Base-by-base conservation (phyloP, 108 stramenopile species). In the Nitzschia sp. region DNA sequence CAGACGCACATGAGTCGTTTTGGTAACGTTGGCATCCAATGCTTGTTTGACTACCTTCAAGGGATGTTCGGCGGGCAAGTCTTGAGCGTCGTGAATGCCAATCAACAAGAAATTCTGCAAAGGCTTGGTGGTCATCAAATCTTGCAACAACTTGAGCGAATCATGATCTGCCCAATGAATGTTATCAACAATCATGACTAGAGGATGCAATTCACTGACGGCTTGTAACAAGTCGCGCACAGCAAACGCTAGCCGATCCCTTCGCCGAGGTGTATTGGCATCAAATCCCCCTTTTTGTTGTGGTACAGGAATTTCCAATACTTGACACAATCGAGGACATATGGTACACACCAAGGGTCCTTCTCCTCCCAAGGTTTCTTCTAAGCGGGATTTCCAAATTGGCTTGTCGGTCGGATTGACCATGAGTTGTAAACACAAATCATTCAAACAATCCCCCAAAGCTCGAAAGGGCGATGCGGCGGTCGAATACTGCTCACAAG, bases 291-390 rank as follows among this genome's bases (percentile, higher is more conserved):
- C n/a, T 15, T 45, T 45, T 35, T 30, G 53, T 21, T 58, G 46
- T 19, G 48, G 29, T 17, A 58, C 57, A 49, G 53, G 27, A 51
- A 19, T 32, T 13, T 67, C 66, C 11, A 70, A 2, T 4, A 55
- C 15, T 35, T 49, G 51, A 2, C 31, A 27, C 2, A 54, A 23
- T 3, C 23, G n/a, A 0, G 71, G 71, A 55, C 46, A 47, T 18
- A 63, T 24, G 21, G 49, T 63, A 3, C 19, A 8, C 49, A 72
- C 31, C 61, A 72, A 54, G 35, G 71, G 61, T 34, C 58, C 71
- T 63, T 72, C 71, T 2, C 71, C 71, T 27, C 61, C 71, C 60
- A 72, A 54, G 13, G 71, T 61, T 42, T 72, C 71, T 1, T 72
- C 61, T 49, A 72, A 19, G 0, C 71, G 53, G 0, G 26, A 4